phyloP scores from a whole-genome alignment of 805 yeast genomes.

The Candida dajiaensis region DNA sequence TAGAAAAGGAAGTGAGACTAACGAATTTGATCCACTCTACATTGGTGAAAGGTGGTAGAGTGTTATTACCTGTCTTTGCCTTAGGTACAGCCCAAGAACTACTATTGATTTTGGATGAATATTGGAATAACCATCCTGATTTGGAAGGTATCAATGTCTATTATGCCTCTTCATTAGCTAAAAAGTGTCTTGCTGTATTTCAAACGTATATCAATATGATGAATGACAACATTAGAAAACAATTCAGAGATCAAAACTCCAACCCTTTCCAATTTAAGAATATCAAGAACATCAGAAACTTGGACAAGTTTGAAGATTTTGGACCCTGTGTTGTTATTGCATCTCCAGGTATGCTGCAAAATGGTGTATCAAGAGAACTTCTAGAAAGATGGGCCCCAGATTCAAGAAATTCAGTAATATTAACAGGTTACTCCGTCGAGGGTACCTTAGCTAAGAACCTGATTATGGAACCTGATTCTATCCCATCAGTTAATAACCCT shows the following conservation, averaged over 20 bases:
- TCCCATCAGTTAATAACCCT: constrained; percentile 76
- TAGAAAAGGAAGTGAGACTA: constrained; percentile 76
- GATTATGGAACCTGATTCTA: constrained; percentile 83
- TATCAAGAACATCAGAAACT: constrained; percentile 69
- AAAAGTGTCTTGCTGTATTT: constrained; percentile 95
- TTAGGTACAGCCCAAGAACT: constrained; percentile 96
- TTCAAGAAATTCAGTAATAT: constrained; percentile 75
- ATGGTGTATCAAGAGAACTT: constrained; percentile 87
- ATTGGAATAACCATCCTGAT: constrained; percentile 83
- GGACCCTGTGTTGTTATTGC: constrained; percentile 97
- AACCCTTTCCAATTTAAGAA: constrained; percentile 91
- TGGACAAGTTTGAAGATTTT: constrained; percentile 84
- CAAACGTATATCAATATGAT: constrained; percentile 96
- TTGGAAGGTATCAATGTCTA: constrained; percentile 77
- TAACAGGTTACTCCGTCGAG: constrained; percentile 97
- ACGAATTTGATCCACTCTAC: constrained; percentile 83
- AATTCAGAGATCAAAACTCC: constrained; percentile 67
- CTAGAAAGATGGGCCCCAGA: constrained; percentile 98
- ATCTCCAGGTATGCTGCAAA: constrained; percentile 97
- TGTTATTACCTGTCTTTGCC: constrained; percentile 90
- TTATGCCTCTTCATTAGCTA: constrained; percentile 89
- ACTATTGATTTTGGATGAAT: constrained; percentile 84
- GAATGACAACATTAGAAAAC: constrained; percentile 83
- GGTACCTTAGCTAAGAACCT: constrained; percentile 95
- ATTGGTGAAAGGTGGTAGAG: constrained; percentile 82